phyloP scores from a whole-genome alignment of 1,284 basidiomycete genomes.

The Peniophora sp. region DNA sequence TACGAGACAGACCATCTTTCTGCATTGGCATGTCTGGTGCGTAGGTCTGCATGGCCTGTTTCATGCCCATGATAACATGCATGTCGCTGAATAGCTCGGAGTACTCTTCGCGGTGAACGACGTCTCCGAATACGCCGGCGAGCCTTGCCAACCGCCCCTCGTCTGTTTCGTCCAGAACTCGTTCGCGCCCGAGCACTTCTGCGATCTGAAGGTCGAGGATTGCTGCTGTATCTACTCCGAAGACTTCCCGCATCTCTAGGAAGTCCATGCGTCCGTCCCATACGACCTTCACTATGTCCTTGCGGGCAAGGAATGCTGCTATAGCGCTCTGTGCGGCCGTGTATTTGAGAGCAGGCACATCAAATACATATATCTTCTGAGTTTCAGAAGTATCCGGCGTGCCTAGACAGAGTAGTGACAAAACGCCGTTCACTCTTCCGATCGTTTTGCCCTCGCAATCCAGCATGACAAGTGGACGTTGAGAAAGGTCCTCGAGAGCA shows the following conservation, averaged over 20 bases:
- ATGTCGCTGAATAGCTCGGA: neutral
- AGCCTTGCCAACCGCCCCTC: neutral
- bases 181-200: conserved; percentile 24
- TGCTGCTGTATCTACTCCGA: conserved; percentile 22
- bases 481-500: conserved; percentile 8
- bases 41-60: neutral
- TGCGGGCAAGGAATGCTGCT: conserved; percentile 19
- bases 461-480: conserved; percentile 14
- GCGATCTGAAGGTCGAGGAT: conserved; percentile 36
- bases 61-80: neutral
- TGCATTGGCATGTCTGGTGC: neutral
- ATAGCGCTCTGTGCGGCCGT: conserved; percentile 4
- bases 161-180: conserved; percentile 24
- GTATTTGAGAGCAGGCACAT: conserved; percentile 23
- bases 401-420: conserved; percentile 35
- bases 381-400: conserved; percentile 19
- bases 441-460: conserved; percentile 29
- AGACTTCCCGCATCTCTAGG: conserved; percentile 25
- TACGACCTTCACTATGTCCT: conserved; percentile 28
- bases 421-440: conserved; percentile 25
- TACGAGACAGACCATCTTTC: neutral
- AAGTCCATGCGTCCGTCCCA: conserved; percentile 40
- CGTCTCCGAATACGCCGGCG: neutral
- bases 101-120: neutral
- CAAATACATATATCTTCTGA: conserved; percentile 32